These are phyloP conservation scores for Ilex paraguariensis DNA, from an alignment of 305 asterid genomes.

Conservation along the genomic window DNA sequence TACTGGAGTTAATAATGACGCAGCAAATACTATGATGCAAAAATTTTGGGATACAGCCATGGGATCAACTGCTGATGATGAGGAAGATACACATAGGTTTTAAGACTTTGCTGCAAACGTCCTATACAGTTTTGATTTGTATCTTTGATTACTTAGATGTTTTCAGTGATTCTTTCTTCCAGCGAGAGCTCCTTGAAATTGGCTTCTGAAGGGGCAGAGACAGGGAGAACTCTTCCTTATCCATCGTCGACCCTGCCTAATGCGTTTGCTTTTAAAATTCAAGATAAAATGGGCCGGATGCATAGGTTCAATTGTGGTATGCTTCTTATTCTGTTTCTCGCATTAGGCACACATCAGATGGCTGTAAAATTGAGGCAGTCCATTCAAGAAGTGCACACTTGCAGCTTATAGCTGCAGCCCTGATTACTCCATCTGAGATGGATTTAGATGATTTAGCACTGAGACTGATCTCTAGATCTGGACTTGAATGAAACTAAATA, in stretches of 20 bases:
- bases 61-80: conserved; percentile 73
- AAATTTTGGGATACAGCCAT: conserved; percentile 98
- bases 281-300: conserved; percentile 85
- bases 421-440: too few species aligned
- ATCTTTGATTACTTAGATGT: conserved; percentile 23
- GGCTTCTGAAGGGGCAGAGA: conserved; percentile 80
- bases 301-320: conserved; percentile 85
- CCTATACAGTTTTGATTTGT: conserved; percentile 1
- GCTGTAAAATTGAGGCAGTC: neutral
- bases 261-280: conserved; percentile 75
- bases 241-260: conserved; percentile 47
- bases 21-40: conserved; percentile 79
- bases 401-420: too few species aligned
- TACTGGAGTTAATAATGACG: conserved; percentile 63
- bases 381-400: neutral
- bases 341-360: too few species aligned
- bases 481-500: too few species aligned
- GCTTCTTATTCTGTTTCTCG: conserved; percentile 10
- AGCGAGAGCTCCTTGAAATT: conserved; percentile 76
- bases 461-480: too few species aligned
- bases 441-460: too few species aligned
- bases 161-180: conserved; percentile 19
- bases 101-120: conserved; percentile 1
- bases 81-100: conserved; percentile 77
- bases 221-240: conserved; percentile 49